A percentile compares a stretch with the other conserved stretches of the same genome.
Evolutionary conservation across 202 grass and related monocot species (phyloP).

Genomic region (Saccharum hybrid): DNA sequence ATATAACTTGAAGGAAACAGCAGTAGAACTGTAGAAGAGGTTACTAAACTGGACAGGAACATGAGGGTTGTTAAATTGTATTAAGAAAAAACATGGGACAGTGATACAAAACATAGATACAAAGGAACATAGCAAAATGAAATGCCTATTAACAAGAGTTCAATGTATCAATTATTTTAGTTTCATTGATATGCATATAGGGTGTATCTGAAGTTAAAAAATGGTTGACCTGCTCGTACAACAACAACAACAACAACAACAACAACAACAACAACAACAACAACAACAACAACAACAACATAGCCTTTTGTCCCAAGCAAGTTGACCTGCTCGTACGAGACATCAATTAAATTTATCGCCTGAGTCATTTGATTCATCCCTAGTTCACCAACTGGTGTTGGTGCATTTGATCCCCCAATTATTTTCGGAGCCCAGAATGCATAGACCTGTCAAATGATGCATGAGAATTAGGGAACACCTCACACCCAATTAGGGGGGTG

Average conservation of each 20-base stretch:
- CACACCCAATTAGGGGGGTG: too few relatives aligned
- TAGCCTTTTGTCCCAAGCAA: too few relatives aligned
- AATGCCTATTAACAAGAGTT: background rate
- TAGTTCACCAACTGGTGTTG: constrained; percentile 89
- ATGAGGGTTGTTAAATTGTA: background rate
- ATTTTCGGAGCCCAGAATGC: constrained; percentile 89
- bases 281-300: too few relatives aligned
- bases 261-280: too few relatives aligned
- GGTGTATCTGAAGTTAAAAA: constrained; percentile 31
- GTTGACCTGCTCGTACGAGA: constrained; percentile 79
- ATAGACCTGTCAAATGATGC: constrained; percentile 64
- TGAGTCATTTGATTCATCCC: constrained; percentile 96
- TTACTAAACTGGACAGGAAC: background rate
- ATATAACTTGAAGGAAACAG: background rate
- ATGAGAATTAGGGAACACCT: constrained; percentile 7
- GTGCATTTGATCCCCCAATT: constrained; percentile 87
- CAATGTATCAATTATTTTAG: constrained; percentile 3
- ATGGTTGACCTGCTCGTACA: constrained; percentile 74
- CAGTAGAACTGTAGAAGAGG: background rate
- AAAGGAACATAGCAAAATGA: background rate
- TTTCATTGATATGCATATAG: background rate
- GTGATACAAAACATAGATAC: constrained; percentile 15
- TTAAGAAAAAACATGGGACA: background rate
- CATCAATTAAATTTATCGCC: constrained; percentile 85
- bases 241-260: too few relatives aligned